Evolutionary conservation across 2,329 filamentous ascomycete genomes (phyloP).

Genomic region (Tolypocladium tundrense): DNA sequence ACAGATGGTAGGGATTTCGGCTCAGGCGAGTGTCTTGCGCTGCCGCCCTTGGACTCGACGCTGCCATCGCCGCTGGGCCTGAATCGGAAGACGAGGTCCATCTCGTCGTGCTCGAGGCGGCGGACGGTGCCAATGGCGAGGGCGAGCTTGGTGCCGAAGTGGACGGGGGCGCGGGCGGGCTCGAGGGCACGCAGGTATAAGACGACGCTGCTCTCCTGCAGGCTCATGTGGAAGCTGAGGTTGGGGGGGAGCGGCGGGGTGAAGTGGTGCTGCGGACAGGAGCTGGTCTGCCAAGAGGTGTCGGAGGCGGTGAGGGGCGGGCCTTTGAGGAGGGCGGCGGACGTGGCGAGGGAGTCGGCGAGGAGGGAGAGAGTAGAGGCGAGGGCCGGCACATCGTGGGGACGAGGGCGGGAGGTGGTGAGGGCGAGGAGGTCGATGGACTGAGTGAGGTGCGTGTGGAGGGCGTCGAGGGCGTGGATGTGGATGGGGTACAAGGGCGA

Average conservation of each 20-base stretch:
- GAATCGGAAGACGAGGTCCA: constrained; percentile 64
- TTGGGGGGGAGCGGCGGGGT: constrained; percentile 37
- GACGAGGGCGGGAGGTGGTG: constrained; percentile 53
- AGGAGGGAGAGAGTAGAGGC: constrained; percentile 46
- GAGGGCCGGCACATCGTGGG: constrained; percentile 44
- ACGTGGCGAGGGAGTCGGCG: constrained; percentile 41
- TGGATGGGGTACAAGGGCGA: constrained; percentile 39
- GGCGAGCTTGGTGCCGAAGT: constrained; percentile 56
- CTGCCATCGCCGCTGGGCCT: constrained; percentile 20
- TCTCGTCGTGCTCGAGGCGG: constrained; percentile 67
- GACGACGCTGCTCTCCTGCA: constrained; percentile 61
- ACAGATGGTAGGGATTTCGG: constrained; percentile 9
- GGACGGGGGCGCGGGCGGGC: constrained; percentile 50
- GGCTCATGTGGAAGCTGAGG: constrained; percentile 63
- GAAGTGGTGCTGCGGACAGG: constrained; percentile 34
- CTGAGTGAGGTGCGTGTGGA: constrained; percentile 70
- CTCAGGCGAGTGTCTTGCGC: constrained; percentile 13
- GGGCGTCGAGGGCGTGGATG: constrained; percentile 59
- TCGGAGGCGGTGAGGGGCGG: constrained; percentile 28
- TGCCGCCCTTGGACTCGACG: constrained; percentile 14
- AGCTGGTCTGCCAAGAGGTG: constrained; percentile 32
- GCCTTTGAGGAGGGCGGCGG: constrained; percentile 46
- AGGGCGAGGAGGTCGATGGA: constrained; percentile 76
- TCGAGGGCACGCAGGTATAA: constrained; percentile 62
- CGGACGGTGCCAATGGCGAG: constrained; percentile 56